phyloP scores from a whole-genome alignment of 192 early-diverging fungal species.

The Backusella luteola region DNA sequence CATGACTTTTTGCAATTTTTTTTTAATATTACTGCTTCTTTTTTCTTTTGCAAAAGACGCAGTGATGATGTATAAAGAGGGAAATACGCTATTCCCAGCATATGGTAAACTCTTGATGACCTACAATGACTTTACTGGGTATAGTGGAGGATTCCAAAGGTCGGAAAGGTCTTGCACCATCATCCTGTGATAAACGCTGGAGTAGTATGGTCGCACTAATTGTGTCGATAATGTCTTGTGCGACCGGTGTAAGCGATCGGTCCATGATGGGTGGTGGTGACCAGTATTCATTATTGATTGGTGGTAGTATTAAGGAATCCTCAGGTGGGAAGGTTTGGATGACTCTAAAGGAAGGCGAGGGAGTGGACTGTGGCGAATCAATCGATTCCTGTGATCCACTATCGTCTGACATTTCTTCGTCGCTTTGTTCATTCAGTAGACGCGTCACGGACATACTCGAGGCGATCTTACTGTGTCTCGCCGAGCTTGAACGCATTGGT shows the following conservation, averaged over 20 bases:
- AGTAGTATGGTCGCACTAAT: slow-evolving; percentile 38
- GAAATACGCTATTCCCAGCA: slow-evolving; percentile 19
- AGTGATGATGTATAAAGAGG: not conserved
- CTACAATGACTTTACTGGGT: slow-evolving; percentile 31
- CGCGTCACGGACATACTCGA: slow-evolving; percentile 23
- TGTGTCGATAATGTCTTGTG: slow-evolving; percentile 28
- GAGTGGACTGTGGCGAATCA: slow-evolving; percentile 1
- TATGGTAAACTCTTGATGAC: slow-evolving; percentile 25
- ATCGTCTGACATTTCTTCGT: slow-evolving; percentile 12
- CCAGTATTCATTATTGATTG: not conserved
- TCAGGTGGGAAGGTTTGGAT: slow-evolving; percentile 26
- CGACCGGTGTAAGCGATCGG: slow-evolving; percentile 9
- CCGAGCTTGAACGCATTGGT: not conserved
- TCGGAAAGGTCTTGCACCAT: slow-evolving; percentile 40
- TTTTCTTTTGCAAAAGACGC: not conserved
- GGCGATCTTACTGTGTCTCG: not conserved
- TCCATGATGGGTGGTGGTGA: slow-evolving; percentile 1
- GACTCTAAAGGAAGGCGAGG: slow-evolving; percentile 28
- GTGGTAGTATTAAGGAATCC: not conserved
- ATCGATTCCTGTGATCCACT: not conserved
- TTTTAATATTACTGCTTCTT: not conserved
- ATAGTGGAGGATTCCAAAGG: slow-evolving; percentile 21
- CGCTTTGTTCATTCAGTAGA: slow-evolving; percentile 18
- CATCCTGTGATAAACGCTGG: slow-evolving; percentile 49
- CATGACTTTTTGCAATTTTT: not conserved